Evolutionary conservation across 257 asterid species (phyloP).

Genomic region (Eustoma russellianum): DNA sequence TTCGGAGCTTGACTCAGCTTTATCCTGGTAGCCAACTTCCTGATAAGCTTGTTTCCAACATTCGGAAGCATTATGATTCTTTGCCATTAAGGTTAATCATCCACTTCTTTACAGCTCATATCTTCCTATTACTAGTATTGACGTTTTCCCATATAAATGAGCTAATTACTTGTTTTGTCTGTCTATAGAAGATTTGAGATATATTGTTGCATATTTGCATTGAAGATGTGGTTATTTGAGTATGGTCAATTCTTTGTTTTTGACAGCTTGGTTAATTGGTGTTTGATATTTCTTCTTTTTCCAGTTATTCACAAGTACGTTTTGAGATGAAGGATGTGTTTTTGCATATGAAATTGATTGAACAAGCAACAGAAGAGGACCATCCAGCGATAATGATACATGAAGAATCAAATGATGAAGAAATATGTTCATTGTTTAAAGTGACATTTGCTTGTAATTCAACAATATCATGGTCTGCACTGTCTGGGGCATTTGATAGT

Average conservation of each 20-base stretch:
- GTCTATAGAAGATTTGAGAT: too few relatives aligned
- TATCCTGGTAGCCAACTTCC: slow-evolving; percentile 97
- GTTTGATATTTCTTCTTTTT: not conserved
- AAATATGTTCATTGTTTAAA: slow-evolving; percentile 51
- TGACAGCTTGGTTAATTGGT: too few relatives aligned
- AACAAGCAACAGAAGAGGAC: slow-evolving; percentile 70
- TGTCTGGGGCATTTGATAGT: slow-evolving; percentile 84
- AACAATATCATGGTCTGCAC: slow-evolving; percentile 80
- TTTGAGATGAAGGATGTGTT: slow-evolving; percentile 98
- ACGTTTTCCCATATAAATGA: too few relatives aligned
- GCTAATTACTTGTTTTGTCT: too few relatives aligned
- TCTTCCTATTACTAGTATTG: not conserved
- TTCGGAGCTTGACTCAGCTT: slow-evolving; percentile 88
- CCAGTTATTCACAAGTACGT: slow-evolving; percentile 82
- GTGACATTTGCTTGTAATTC: slow-evolving; percentile 90
- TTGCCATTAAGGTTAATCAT: slow-evolving; percentile 67
- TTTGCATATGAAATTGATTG: slow-evolving; percentile 84
- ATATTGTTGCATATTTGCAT: too few relatives aligned
- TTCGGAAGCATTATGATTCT: slow-evolving; percentile 93
- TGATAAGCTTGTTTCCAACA: slow-evolving; percentile 83
- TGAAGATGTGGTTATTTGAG: too few relatives aligned
- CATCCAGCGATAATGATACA: slow-evolving; percentile 74
- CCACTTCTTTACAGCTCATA: not conserved
- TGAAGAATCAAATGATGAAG: slow-evolving; percentile 58
- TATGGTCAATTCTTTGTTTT: too few relatives aligned